Conservation (phyloP, 306 rosid genomes). For the Cucumis melo region DNA sequence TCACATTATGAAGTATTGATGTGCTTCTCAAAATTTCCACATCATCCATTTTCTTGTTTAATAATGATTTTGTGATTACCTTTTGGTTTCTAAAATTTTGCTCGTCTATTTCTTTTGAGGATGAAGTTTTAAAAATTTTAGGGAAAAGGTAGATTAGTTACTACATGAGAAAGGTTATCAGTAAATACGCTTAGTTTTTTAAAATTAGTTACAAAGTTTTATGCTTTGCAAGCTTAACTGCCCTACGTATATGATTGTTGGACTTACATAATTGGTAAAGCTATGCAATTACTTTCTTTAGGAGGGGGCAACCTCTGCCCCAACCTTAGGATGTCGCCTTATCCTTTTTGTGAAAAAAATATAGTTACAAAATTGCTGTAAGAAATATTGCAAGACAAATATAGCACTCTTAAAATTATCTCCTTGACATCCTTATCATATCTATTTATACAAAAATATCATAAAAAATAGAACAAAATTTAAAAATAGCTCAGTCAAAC, state of each 20-base stretch:
- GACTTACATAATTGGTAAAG: not conserved
- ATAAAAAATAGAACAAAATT: not conserved
- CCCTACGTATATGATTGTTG: not conserved
- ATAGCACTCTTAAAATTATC: not conserved
- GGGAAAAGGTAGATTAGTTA: not conserved
- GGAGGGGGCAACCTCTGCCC: not conserved
- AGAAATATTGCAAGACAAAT: not conserved
- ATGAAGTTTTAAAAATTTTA: not conserved
- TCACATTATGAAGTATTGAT: not conserved
- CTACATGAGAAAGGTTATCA: not conserved
- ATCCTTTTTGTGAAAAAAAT: not conserved
- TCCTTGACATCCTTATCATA: not conserved
- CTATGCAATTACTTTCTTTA: not conserved
- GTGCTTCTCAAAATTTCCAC: not conserved
- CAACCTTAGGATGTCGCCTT: not conserved
- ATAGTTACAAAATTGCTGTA: not conserved
- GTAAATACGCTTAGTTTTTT: not conserved
- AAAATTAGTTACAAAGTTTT: not conserved
- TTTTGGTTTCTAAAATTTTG: not conserved
- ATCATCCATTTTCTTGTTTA: not conserved
- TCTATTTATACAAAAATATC: not conserved
- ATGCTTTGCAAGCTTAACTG: not conserved
- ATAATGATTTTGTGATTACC: not conserved
- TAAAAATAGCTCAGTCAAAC: not conserved
- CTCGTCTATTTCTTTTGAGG: not conserved